These are phyloP conservation scores for Trypanosoma melophagium DNA, from an alignment of 208 protist genomes.

Conservation along the genomic window DNA sequence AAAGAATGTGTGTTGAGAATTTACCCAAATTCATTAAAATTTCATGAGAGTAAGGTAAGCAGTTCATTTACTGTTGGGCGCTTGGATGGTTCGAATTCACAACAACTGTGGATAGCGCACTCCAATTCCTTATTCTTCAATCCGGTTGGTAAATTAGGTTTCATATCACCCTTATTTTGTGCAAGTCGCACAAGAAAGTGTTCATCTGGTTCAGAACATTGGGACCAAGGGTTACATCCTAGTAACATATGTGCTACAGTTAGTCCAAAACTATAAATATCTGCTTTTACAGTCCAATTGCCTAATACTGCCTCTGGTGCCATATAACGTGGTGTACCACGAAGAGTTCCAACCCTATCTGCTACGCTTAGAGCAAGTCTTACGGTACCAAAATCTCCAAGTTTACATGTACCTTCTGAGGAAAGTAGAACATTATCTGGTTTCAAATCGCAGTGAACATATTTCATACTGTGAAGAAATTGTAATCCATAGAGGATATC, in stretches of 20 bases:
- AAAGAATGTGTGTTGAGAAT: too few relatives aligned
- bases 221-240: constrained; percentile 20
- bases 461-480: constrained; percentile 32
- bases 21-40: too few relatives aligned
- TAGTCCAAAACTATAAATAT: constrained; percentile 34
- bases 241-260: constrained; percentile 25
- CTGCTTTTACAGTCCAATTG: constrained; percentile 9
- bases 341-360: constrained; percentile 6
- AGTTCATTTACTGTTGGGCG: constrained; percentile 52
- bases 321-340: constrained; percentile 33
- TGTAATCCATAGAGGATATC: constrained; percentile 34
- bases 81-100: constrained; percentile 34
- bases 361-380: constrained; percentile 6
- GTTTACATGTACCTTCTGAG: constrained; percentile 34
- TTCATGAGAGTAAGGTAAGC: constrained; percentile 43
- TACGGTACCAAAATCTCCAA: constrained; percentile 39
- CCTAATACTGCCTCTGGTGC: constrained; percentile 30
- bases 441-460: constrained; percentile 83
- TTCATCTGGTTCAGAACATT: constrained; percentile 44
- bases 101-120: constrained; percentile 43
- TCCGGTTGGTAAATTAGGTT: constrained; percentile 37
- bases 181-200: constrained; percentile 49
- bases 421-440: constrained; percentile 70
- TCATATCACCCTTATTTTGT: constrained; percentile 37
- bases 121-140: constrained; percentile 41